Evolutionary conservation across 345 rosid genomes (phyloP).

Genomic region (Rubroshorea leprosula): DNA sequence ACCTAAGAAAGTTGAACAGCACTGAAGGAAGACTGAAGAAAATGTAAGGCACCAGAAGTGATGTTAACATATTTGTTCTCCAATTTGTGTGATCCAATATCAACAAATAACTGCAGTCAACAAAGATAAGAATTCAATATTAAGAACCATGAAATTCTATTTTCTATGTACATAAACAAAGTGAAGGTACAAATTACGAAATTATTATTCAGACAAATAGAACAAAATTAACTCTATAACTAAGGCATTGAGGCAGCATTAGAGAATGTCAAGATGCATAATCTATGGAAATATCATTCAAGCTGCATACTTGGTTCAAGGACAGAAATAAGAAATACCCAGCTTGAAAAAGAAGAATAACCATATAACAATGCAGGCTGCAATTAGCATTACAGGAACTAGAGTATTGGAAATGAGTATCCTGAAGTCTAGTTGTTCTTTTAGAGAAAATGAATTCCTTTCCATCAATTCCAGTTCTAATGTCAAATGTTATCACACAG

Average conservation of each 20-base stretch:
- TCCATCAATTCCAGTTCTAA: background rate
- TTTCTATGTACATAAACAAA: background rate
- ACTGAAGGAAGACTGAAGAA: conserved; percentile 70
- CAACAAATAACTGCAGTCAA: conserved; percentile 61
- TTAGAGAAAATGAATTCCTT: no score
- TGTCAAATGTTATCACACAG: background rate
- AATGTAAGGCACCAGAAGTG: conserved; percentile 82
- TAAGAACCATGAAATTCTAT: background rate
- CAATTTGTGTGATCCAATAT: conserved; percentile 90
- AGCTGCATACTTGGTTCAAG: background rate
- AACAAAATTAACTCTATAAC: background rate
- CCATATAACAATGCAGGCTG: no score
- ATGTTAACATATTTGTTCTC: conserved; percentile 89
- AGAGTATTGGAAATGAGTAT: no score
- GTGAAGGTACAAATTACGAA: background rate
- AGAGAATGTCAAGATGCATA: background rate
- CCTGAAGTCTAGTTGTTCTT: no score
- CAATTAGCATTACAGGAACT: no score
- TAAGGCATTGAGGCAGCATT: background rate
- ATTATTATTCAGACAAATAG: background rate
- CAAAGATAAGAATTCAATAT: background rate
- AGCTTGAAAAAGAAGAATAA: no score
- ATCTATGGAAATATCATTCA: background rate
- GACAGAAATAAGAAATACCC: background rate
- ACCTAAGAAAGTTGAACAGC: conserved; percentile 77